These are phyloP conservation scores for Botryotinia narcissicola DNA, from an alignment of 2,329 filamentous ascomycete species.

Conservation along the genomic window DNA sequence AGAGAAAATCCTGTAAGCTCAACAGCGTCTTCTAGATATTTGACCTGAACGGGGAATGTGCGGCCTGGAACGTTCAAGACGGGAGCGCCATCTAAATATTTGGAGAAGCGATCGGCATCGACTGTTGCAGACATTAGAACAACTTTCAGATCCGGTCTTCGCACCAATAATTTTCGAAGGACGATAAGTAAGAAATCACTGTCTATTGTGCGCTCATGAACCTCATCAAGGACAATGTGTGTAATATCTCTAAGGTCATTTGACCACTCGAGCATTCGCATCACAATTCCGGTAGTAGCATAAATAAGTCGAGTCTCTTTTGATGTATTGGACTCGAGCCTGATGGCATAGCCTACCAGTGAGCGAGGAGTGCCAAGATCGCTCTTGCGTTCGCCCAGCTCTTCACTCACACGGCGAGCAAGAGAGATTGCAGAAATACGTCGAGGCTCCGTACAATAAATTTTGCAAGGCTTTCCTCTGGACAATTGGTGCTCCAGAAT, in stretches of 20 bases:
- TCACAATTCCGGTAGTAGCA: slow-evolving; percentile 89
- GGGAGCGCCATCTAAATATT: slow-evolving; percentile 81
- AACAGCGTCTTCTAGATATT: slow-evolving; percentile 88
- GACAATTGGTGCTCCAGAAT: slow-evolving; percentile 85
- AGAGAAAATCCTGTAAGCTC: slow-evolving; percentile 75
- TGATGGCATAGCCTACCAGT: slow-evolving; percentile 90
- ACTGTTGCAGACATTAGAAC: slow-evolving; percentile 98
- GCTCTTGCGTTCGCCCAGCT: slow-evolving; percentile 79
- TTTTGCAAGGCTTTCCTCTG: slow-evolving; percentile 77
- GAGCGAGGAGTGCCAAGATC: slow-evolving; percentile 82
- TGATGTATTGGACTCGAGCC: slow-evolving; percentile 83
- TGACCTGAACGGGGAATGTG: slow-evolving; percentile 87
- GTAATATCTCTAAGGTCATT: slow-evolving; percentile 86
- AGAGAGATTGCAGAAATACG: slow-evolving; percentile 95
- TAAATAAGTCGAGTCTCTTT: slow-evolving; percentile 83
- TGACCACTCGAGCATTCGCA: slow-evolving; percentile 91
- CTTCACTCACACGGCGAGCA: slow-evolving; percentile 88
- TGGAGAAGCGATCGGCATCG: slow-evolving; percentile 86
- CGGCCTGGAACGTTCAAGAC: slow-evolving; percentile 88
- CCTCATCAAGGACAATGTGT: slow-evolving; percentile 94
- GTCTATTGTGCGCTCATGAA: slow-evolving; percentile 94
- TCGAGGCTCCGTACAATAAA: slow-evolving; percentile 93
- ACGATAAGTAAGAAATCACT: slow-evolving; percentile 95
- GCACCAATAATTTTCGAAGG: slow-evolving; percentile 74
- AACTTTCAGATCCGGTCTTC: slow-evolving; percentile 79